Evolutionary conservation across 2,329 filamentous ascomycete genomes (phyloP).

Genomic region (Fusarium sambucinum): DNA sequence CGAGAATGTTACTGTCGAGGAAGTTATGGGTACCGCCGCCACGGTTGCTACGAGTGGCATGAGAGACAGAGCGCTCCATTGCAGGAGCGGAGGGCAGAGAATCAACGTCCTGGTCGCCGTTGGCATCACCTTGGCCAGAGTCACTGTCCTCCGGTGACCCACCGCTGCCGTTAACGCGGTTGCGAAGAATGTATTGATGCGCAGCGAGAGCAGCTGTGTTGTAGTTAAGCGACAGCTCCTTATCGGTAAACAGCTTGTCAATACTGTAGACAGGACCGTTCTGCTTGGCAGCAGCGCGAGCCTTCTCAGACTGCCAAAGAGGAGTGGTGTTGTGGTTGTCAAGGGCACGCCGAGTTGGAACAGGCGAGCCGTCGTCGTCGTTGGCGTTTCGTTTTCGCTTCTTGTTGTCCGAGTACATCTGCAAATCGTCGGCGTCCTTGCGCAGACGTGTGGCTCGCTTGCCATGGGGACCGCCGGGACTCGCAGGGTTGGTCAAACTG

Average conservation of each 20-base stretch:
- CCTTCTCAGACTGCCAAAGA: conserved; percentile 72
- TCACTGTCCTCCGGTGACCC: conserved; percentile 67
- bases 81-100: conserved; percentile 62
- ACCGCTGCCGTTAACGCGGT: conserved; percentile 64
- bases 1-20: conserved; percentile 68
- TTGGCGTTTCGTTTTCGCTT: conserved; percentile 72
- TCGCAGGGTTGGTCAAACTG: conserved; percentile 72
- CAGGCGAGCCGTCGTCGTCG: conserved; percentile 74
- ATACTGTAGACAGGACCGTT: conserved; percentile 73
- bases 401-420: conserved; percentile 66
- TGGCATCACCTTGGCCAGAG: conserved; percentile 64
- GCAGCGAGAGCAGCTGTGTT: conserved; percentile 72
- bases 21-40: conserved; percentile 66
- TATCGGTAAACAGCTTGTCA: conserved; percentile 78
- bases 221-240: conserved; percentile 75
- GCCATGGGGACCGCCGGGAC: conserved; percentile 71
- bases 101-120: conserved; percentile 63
- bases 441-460: conserved; percentile 73
- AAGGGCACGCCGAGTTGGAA: conserved; percentile 65
- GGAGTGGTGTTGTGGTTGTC: conserved; percentile 70
- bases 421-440: conserved; percentile 70
- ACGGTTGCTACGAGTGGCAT: conserved; percentile 73
- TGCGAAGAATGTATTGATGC: conserved; percentile 71
- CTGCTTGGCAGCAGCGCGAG: conserved; percentile 65
- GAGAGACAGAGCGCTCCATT: conserved; percentile 74